Conservation (phyloP, 2,329 filamentous ascomycete species). For the Ophiocordyceps camponoti-floridani region DNA sequence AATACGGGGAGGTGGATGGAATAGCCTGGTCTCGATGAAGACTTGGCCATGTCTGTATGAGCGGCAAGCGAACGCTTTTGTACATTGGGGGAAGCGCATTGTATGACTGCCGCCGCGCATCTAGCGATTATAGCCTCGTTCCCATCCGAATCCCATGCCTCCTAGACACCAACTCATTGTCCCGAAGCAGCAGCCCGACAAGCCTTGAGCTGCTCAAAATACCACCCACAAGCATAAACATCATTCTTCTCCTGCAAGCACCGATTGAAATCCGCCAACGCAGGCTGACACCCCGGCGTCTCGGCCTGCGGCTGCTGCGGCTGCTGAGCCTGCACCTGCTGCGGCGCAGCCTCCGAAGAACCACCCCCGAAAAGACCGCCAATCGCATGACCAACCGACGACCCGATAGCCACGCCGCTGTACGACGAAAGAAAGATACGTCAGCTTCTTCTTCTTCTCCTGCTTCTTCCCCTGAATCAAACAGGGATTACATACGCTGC, state of each 20-base stretch:
- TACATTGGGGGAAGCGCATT: constrained; percentile 5
- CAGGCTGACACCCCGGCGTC: neutral
- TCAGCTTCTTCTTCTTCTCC: neutral
- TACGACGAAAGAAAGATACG: too few relatives aligned
- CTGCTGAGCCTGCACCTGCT: constrained; percentile 28
- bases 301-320: constrained; percentile 24
- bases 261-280: constrained; percentile 53
- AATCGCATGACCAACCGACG: constrained; percentile 86
- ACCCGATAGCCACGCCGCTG: constrained; percentile 92
- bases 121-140: neutral
- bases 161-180: constrained; percentile 42
- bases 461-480: too few relatives aligned
- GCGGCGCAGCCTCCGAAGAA: constrained; percentile 27
- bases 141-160: neutral
- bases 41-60: too few relatives aligned
- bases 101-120: neutral
- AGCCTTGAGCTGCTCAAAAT: constrained; percentile 89
- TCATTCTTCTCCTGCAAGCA: constrained; percentile 94
- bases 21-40: too few relatives aligned
- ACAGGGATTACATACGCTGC: constrained; percentile 57
- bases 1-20: neutral
- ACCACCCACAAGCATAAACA: constrained; percentile 95
- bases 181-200: constrained; percentile 62
- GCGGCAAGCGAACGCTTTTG: neutral
- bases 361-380: constrained; percentile 71